Evolutionary conservation across 1,284 basidiomycete genomes (phyloP).

Genomic region (Melanopsichium pennsylvanicum): DNA sequence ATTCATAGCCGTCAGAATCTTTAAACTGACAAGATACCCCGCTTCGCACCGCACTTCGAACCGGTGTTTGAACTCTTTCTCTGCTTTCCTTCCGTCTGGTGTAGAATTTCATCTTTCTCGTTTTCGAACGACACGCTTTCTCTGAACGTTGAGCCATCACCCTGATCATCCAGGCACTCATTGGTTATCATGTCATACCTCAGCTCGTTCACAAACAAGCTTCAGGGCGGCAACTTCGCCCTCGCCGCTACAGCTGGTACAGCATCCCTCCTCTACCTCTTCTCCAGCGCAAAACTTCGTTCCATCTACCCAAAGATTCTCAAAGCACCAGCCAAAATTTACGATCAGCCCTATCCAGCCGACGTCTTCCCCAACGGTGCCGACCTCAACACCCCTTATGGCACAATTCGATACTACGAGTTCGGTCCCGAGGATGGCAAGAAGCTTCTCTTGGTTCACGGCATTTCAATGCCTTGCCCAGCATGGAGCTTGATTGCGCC

Average conservation of each 20-base stretch:
- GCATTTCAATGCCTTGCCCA: conserved; percentile 48
- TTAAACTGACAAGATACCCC: not conserved
- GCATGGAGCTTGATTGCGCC: conserved; percentile 31
- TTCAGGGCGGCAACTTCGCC: conserved; percentile 22
- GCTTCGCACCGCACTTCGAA: too few species aligned
- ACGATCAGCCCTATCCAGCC: conserved; percentile 31
- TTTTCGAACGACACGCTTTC: too few species aligned
- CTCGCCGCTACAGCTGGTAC: conserved; percentile 34
- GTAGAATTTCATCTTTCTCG: too few species aligned
- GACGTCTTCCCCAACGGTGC: conserved; percentile 33
- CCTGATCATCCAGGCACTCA: too few species aligned
- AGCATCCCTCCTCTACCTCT: conserved; percentile 28
- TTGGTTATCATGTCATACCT: conserved; percentile 24
- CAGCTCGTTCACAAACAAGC: conserved; percentile 8
- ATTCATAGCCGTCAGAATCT: too few species aligned
- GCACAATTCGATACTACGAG: conserved; percentile 48
- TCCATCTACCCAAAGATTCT: conserved; percentile 40
- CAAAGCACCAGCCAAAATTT: conserved; percentile 35
- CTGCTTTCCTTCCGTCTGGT: too few species aligned
- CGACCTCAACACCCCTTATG: conserved; percentile 40
- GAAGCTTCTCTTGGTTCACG: conserved; percentile 60
- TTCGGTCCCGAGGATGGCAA: conserved; percentile 51
- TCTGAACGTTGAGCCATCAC: too few species aligned
- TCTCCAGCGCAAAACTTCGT: conserved; percentile 19
- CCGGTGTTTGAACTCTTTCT: too few species aligned